Percentiles rank a stretch among this genome's conserved stretches.
These are phyloP conservation scores for Eucalyptus virginea DNA, from an alignment of 345 rosid species.

Conservation along the genomic window DNA sequence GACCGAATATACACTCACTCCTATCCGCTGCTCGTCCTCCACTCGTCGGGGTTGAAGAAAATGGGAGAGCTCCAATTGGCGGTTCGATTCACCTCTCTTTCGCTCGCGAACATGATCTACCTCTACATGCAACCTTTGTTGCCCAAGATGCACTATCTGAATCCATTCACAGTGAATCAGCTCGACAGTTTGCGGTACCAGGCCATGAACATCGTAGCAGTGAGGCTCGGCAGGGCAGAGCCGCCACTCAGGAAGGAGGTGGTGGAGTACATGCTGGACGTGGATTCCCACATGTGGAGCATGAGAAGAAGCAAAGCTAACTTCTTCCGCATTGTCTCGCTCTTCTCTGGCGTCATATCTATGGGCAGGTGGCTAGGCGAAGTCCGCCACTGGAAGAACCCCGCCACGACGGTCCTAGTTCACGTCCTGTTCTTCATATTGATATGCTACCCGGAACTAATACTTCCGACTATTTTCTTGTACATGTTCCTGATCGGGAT, in stretches of 20 bases:
- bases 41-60: slow-evolving; percentile 64
- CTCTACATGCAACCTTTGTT: slow-evolving; percentile 67
- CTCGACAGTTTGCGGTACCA: slow-evolving; percentile 65
- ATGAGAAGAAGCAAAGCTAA: slow-evolving; percentile 90
- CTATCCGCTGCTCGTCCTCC: slow-evolving; percentile 69
- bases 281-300: slow-evolving; percentile 94
- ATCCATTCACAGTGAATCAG: slow-evolving; percentile 82
- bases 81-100: slow-evolving; percentile 63
- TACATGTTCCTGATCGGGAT: slow-evolving; percentile 81
- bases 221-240: slow-evolving; percentile 62
- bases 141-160: slow-evolving; percentile 84
- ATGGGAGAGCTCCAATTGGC: slow-evolving; percentile 83
- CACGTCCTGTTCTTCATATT: slow-evolving; percentile 62
- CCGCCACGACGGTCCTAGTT: slow-evolving; percentile 50
- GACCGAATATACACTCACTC: slow-evolving; percentile 71
- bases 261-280: slow-evolving; percentile 90
- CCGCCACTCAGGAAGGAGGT: slow-evolving; percentile 82
- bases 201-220: slow-evolving; percentile 73
- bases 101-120: slow-evolving; percentile 60
- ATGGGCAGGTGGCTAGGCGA: slow-evolving; percentile 71
- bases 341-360: slow-evolving; percentile 51
- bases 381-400: slow-evolving; percentile 71
- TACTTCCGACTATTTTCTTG: slow-evolving; percentile 66
- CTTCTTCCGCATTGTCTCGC: slow-evolving; percentile 73
- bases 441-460: slow-evolving; percentile 72